These are phyloP conservation scores for Candida broadrunensis DNA, from an alignment of 805 yeast genomes.

Conservation along the genomic window DNA sequence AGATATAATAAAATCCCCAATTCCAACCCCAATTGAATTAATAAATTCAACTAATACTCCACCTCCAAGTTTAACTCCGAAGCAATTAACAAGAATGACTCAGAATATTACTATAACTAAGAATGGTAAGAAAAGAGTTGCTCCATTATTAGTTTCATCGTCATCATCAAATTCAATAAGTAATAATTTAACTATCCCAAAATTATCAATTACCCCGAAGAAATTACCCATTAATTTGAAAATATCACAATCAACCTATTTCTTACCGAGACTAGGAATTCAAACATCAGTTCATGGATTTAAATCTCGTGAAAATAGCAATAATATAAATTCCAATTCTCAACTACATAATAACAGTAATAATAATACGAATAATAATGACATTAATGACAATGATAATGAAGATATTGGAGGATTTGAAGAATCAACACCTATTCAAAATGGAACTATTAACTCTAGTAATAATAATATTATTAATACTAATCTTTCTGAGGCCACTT, in stretches of 20 bases:
- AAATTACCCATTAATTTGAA: conserved; percentile 19
- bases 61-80: conserved; percentile 6
- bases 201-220: conserved; percentile 4
- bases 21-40: not conserved
- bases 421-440: conserved; percentile 12
- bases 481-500: conserved; percentile 27
- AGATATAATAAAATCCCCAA: not conserved
- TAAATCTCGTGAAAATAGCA: conserved; percentile 19
- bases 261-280: conserved; percentile 61
- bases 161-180: conserved; percentile 17
- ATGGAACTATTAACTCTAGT: conserved; percentile 8
- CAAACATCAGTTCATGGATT: conserved; percentile 63
- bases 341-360: too few species aligned
- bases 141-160: conserved; percentile 62
- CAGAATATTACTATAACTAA: conserved; percentile 64
- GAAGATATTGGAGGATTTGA: conserved; percentile 44
- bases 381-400: conserved; percentile 43
- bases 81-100: conserved; percentile 10
- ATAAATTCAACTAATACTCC: not conserved
- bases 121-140: conserved; percentile 73
- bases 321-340: not conserved
- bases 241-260: conserved; percentile 45
- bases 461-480: too few species aligned
- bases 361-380: conserved; percentile 9
- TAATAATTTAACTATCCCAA: not conserved